Base-by-base conservation (phyloP, 176 grass and related monocot species). In the Cocos nucifera region DNA sequence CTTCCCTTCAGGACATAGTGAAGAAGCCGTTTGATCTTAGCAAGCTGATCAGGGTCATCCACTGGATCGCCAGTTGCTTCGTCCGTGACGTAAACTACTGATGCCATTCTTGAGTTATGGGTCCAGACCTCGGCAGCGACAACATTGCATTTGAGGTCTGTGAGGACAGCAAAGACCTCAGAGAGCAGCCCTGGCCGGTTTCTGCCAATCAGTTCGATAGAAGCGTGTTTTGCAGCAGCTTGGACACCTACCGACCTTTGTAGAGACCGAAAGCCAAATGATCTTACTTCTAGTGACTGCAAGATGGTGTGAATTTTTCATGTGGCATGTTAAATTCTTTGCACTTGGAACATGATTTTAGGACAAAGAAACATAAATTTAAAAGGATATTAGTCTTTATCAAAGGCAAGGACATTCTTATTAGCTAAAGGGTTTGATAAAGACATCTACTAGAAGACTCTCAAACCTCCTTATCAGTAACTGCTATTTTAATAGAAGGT, bases 41-140 rank as follows among this genome's bases (percentile, higher is more conserved):
- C 61, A 0, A 90, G 71, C 9, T 83, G 83, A 15, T 32, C 75
- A 1, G 65, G 20, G 61, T 90, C 86, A 7, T 70, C 75, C 67
- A 96, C 79, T 50, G 69, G 72, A 25, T 57, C 63, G 19, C 51
- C 62, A 3, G 72, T 77, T 9, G 60, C 61, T 32, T 76, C 77
- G 64, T 96, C 91, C 8, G 86, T 96, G 21, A 85, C 78, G 64
- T 79, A 60, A 29, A 96, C 73, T 39, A 96, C 66, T 35, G 86
- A 88, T 9, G 83, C 91, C 83, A 96, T 74, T 26, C 86, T 77
- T 22, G 57, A 67, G 65, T 60, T 80, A 73, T 96, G 91, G 23
- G 86, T 96, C 91, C 91, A 96, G 59, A 87, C 84, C 67, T 96
- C 86, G 16, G 86, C 89, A 54, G 80, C 78, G 58, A 82, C 83